These are phyloP conservation scores for Trichoderma atroviride DNA, from an alignment of 2,329 filamentous ascomycete species.

Conservation along the genomic window DNA sequence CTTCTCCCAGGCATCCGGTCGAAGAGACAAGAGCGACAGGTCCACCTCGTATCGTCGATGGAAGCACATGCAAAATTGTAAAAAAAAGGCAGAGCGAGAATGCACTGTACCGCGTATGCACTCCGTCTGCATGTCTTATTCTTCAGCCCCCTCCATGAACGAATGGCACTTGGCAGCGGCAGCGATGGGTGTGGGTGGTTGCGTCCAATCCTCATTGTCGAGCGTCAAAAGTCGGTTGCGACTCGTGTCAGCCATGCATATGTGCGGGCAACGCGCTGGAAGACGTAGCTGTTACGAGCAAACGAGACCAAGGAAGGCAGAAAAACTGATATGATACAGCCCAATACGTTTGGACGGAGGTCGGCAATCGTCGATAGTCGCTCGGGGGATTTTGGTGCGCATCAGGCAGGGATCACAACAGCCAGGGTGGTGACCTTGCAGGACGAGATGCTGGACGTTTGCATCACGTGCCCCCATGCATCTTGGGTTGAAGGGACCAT, in stretches of 20 bases:
- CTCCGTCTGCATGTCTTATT: slow-evolving; percentile 6
- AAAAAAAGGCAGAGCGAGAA: not conserved
- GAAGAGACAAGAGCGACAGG: not conserved
- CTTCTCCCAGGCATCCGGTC: not conserved
- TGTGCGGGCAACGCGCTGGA: slow-evolving; percentile 6
- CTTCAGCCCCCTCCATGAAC: not conserved
- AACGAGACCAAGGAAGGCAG: not conserved
- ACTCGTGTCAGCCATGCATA: slow-evolving; percentile 25
- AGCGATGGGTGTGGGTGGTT: slow-evolving; percentile 7
- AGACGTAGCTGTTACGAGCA: not conserved
- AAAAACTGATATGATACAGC: slow-evolving; percentile 12
- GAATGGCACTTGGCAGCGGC: slow-evolving; percentile 11
- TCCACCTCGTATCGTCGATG: not conserved
- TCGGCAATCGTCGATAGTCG: slow-evolving; percentile 22
- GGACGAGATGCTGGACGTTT: slow-evolving; percentile 18
- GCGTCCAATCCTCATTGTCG: not conserved
- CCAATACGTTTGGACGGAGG: slow-evolving; percentile 10
- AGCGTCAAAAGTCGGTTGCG: slow-evolving; percentile 6
- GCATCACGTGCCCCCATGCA: slow-evolving; percentile 24
- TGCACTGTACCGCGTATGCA: not conserved
- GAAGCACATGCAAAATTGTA: not conserved
- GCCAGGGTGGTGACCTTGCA: slow-evolving; percentile 25
- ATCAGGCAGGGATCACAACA: slow-evolving; percentile 21
- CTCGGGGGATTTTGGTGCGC: slow-evolving; percentile 19
- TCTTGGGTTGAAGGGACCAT: not conserved